A percentile compares a stretch with the other conserved stretches of the same genome.
Evolutionary conservation across 768 basidiomycete genomes (phyloP).

Genomic region (Mycena venus): DNA sequence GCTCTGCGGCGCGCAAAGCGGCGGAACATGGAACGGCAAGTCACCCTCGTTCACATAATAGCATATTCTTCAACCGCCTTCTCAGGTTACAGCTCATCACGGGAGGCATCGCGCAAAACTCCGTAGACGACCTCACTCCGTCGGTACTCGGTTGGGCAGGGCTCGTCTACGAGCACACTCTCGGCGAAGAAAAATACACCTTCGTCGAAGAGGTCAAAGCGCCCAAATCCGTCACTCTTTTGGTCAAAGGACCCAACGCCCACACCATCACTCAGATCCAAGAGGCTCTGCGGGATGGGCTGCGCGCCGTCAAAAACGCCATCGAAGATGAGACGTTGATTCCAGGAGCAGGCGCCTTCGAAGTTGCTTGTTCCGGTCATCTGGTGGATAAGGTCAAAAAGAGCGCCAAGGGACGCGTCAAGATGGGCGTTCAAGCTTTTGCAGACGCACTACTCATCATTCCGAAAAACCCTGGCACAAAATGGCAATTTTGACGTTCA

Average conservation of each 20-base stretch:
- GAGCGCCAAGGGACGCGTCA: constrained; percentile 91
- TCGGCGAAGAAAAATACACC: constrained; percentile 99
- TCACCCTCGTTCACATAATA: constrained; percentile 17
- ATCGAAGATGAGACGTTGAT: constrained; percentile 91
- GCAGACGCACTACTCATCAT: constrained; percentile 95
- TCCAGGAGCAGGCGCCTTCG: constrained; percentile 98
- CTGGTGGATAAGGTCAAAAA: constrained; percentile 85
- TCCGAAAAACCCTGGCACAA: constrained; percentile 94
- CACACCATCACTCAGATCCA: constrained; percentile 97
- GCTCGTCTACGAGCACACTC: constrained; percentile 97
- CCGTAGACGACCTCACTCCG: constrained; percentile 94
- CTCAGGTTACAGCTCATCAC: constrained; percentile 90
- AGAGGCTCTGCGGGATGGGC: constrained; percentile 97
- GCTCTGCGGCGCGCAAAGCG: constrained; percentile 96
- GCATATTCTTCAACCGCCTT: neutral
- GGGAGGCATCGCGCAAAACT: constrained; percentile 97
- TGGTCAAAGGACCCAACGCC: constrained; percentile 97
- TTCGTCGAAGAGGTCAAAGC: constrained; percentile 97
- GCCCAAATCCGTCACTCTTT: constrained; percentile 94
- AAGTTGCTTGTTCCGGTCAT: constrained; percentile 91
- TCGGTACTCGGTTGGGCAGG: constrained; percentile 97
- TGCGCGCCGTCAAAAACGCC: constrained; percentile 96
- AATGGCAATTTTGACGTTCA: constrained; percentile 99
- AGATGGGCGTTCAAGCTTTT: constrained; percentile 98
- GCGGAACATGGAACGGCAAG: constrained; percentile 97